Evolutionary conservation across 1,284 basidiomycete genomes (phyloP).

Genomic region (Clitocybe nebularis): DNA sequence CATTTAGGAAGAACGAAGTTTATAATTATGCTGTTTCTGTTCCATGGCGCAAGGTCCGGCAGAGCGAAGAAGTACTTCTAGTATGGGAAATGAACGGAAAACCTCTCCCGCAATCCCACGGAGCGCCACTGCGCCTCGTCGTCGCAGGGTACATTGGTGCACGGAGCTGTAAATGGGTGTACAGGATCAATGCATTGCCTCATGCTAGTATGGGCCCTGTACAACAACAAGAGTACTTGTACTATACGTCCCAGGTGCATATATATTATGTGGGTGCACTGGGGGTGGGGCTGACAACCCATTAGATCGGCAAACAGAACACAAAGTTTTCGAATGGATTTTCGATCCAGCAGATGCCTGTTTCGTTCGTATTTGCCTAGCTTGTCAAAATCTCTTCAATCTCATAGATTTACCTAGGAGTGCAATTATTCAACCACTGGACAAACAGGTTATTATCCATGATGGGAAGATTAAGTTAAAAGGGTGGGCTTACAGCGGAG

Average conservation of each 20-base stretch:
- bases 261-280: no score
- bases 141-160: slow-evolving; percentile 59
- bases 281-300: neutral
- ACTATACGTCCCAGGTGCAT: slow-evolving; percentile 41
- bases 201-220: slow-evolving; percentile 50
- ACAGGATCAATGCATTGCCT: slow-evolving; percentile 46
- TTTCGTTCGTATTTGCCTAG: slow-evolving; percentile 36
- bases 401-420: slow-evolving; percentile 30
- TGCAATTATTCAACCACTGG: slow-evolving; percentile 43
- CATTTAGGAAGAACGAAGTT: slow-evolving; percentile 41
- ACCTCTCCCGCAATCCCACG: slow-evolving; percentile 51
- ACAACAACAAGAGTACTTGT: slow-evolving; percentile 51
- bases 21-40: slow-evolving; percentile 56
- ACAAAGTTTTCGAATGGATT: slow-evolving; percentile 47
- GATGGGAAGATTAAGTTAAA: slow-evolving; percentile 42
- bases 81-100: slow-evolving; percentile 60
- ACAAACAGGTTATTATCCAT: slow-evolving; percentile 47
- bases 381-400: neutral
- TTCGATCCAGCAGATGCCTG: slow-evolving; percentile 55
- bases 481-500: slow-evolving; percentile 54
- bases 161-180: slow-evolving; percentile 54
- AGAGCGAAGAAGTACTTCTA: slow-evolving; percentile 49
- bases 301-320: slow-evolving; percentile 50
- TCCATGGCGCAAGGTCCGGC: slow-evolving; percentile 47
- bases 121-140: slow-evolving; percentile 50